Conservation (phyloP, 2,329 filamentous ascomycete genomes). For the Thermomyces lanuginosus region DNA sequence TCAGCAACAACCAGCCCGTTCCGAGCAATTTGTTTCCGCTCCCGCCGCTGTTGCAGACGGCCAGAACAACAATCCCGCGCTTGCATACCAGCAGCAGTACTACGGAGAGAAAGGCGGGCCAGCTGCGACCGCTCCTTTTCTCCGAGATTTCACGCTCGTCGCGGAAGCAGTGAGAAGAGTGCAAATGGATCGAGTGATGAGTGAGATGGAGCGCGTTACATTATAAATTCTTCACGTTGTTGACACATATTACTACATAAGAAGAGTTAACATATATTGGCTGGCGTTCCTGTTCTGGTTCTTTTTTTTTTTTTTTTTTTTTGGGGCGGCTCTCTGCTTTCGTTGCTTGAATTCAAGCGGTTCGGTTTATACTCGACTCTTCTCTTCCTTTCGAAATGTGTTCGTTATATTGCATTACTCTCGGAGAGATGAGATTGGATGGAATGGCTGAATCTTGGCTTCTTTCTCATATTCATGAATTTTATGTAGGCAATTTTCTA, state of each 20-base stretch:
- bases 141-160: conserved; percentile 69
- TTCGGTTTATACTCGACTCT: not conserved
- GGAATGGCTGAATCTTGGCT: too few species aligned
- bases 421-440: too few species aligned
- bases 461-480: too few species aligned
- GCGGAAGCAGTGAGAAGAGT: conserved; percentile 88
- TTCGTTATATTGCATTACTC: too few species aligned
- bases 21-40: not conserved
- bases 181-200: conserved; percentile 74
- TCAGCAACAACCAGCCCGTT: conserved; percentile 1
- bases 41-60: not conserved
- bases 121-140: conserved; percentile 41
- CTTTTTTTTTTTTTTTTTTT: not conserved
- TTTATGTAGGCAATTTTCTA: too few species aligned
- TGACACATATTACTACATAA: too few species aligned
- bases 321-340: not conserved
- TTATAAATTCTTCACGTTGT: conserved; percentile 11
- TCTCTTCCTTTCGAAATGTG: not conserved
- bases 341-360: not conserved
- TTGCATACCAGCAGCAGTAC: conserved; percentile 6
- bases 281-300: conserved; percentile 2
- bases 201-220: conserved; percentile 50
- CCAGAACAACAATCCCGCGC: conserved; percentile 3
- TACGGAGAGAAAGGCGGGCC: conserved; percentile 17
- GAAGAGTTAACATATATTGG: too few species aligned